Conservation (phyloP, 2,329 filamentous ascomycete species). For the Penicillium rolfsii region DNA sequence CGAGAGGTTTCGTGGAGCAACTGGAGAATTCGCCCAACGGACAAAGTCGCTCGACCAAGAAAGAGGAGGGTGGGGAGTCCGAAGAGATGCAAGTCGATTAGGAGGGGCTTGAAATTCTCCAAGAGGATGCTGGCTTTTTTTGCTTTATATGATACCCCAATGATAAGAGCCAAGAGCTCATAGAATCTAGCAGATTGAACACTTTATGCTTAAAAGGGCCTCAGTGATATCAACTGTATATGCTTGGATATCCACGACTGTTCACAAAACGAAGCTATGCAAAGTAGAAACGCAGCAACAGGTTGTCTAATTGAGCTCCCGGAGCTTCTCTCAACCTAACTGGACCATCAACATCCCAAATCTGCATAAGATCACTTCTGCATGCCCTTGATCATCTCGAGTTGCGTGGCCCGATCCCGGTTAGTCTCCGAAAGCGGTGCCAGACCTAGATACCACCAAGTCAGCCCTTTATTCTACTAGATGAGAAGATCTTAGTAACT, state of each 20-base stretch:
- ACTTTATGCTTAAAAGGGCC: not conserved
- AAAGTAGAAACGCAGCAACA: conserved; percentile 18
- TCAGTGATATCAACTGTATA: conserved; percentile 1
- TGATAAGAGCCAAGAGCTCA: not conserved
- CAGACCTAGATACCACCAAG: conserved; percentile 53
- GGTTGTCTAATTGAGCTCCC: conserved; percentile 16
- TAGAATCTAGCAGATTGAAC: not conserved
- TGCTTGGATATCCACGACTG: conserved; percentile 11
- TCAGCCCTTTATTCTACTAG: conserved; percentile 16
- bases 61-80: conserved; percentile 23
- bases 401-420: conserved; percentile 80
- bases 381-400: conserved; percentile 77
- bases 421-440: conserved; percentile 81
- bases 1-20: conserved; percentile 58
- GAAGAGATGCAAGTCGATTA: conserved; percentile 48
- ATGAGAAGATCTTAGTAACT: conserved; percentile 28
- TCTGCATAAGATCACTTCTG: conserved; percentile 37
- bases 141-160: conserved; percentile 12
- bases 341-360: conserved; percentile 10
- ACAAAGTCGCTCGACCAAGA: conserved; percentile 16
- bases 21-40: conserved; percentile 28
- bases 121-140: conserved; percentile 25
- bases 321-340: conserved; percentile 10
- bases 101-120: conserved; percentile 45
- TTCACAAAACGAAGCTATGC: conserved; percentile 25